Conservation (phyloP, 768 basidiomycete genomes). For the Daedalea quercina region DNA sequence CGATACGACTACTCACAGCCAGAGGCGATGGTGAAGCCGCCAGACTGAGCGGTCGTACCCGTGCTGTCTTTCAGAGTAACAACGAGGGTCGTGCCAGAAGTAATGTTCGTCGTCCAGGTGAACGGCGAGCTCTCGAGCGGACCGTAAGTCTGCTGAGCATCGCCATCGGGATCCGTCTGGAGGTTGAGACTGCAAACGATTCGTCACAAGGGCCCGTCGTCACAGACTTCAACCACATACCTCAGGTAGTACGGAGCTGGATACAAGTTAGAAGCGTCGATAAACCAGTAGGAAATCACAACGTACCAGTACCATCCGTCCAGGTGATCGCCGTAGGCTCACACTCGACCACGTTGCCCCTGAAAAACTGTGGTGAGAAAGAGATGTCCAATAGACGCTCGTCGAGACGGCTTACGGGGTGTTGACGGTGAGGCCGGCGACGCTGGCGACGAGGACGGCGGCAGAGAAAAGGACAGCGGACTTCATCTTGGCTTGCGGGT, state of each 20-base stretch:
- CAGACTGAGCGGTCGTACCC: constrained; percentile 45
- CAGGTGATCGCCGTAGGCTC: constrained; percentile 42
- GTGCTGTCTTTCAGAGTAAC: constrained; percentile 55
- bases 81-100: constrained; percentile 46
- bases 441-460: constrained; percentile 30
- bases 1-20: constrained; percentile 38
- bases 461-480: constrained; percentile 32
- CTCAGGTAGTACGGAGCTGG: constrained; percentile 55
- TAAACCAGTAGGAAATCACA: not conserved
- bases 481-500: constrained; percentile 32
- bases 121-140: constrained; percentile 30
- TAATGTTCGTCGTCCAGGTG: constrained; percentile 51
- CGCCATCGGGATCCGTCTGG: constrained; percentile 37
- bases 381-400: constrained; percentile 2
- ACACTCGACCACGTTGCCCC: constrained; percentile 46
- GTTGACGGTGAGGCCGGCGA: constrained; percentile 49
- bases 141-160: constrained; percentile 42
- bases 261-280: constrained; percentile 5
- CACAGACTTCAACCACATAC: constrained; percentile 34
- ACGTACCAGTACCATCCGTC: constrained; percentile 51
- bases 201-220: constrained; percentile 33
- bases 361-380: constrained; percentile 18
- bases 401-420: constrained; percentile 54
- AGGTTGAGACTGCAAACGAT: constrained; percentile 41
- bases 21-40: constrained; percentile 39